These are phyloP conservation scores for Colletotrichum sp. DNA, from an alignment of 2,329 filamentous ascomycete species.

Conservation along the genomic window DNA sequence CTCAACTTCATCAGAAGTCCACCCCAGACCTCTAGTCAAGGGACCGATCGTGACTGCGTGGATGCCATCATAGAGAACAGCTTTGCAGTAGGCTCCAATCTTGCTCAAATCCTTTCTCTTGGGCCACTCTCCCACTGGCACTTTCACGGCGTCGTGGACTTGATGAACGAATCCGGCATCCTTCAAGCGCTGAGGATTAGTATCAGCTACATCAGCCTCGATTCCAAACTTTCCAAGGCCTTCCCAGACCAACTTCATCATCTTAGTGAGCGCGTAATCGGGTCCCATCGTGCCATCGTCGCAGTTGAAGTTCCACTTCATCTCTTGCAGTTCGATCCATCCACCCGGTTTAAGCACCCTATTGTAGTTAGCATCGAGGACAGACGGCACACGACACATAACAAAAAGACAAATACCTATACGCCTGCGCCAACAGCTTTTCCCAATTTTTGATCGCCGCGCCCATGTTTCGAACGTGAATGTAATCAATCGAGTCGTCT, in stretches of 20 bases:
- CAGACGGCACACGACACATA: conserved; percentile 28
- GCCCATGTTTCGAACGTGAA: conserved; percentile 28
- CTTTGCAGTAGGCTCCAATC: not conserved
- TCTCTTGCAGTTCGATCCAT: conserved; percentile 38
- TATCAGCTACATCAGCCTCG: conserved; percentile 53
- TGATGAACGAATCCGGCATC: conserved; percentile 56
- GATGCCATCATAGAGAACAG: not conserved
- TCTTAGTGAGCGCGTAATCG: conserved; percentile 28
- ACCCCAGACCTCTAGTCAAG: not conserved
- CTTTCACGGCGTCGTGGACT: conserved; percentile 40
- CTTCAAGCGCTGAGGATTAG: conserved; percentile 49
- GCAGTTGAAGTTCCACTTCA: conserved; percentile 40
- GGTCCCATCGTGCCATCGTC: conserved; percentile 43
- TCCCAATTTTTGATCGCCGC: not conserved
- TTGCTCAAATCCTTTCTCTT: conserved; percentile 51
- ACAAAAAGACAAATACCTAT: not conserved
- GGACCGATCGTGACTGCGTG: not conserved
- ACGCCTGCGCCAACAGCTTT: not conserved
- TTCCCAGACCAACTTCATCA: conserved; percentile 48
- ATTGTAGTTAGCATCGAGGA: not conserved
- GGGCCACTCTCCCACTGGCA: conserved; percentile 58
- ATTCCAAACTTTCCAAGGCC: conserved; percentile 58
- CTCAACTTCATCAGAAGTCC: not conserved
- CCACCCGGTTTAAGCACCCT: conserved; percentile 27
- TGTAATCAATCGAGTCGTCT: conserved; percentile 46